phyloP scores from a whole-genome alignment of 306 rosid genomes.

The Glycine tomentella region DNA sequence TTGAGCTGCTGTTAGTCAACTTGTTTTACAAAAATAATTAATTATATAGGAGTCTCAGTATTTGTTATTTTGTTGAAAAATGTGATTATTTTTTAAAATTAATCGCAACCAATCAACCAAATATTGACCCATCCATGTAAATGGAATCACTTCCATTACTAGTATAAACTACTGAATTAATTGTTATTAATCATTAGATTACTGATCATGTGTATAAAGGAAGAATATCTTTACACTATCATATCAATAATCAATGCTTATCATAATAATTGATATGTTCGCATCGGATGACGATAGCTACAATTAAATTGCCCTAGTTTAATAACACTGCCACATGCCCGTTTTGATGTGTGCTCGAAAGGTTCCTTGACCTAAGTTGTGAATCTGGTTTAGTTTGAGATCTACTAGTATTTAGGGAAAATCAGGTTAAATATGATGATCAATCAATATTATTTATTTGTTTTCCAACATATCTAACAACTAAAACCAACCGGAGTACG shows the following conservation, averaged over 20 bases:
- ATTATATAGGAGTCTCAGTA: background rate
- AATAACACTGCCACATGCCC: background rate
- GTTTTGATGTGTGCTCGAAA: background rate
- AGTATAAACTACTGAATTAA: background rate
- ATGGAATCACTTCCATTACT: background rate
- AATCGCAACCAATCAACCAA: background rate
- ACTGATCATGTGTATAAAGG: background rate
- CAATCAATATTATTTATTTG: background rate
- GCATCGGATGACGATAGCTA: background rate
- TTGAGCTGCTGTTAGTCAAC: background rate
- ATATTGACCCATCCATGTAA: background rate
- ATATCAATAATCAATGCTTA: background rate
- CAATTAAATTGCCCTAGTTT: background rate
- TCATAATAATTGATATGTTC: background rate
- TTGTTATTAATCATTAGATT: conserved; percentile 2
- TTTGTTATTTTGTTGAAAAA: background rate
- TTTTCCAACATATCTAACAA: too few species aligned
- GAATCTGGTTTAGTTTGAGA: background rate
- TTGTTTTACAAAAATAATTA: background rate
- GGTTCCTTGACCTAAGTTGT: background rate
- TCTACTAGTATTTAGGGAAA: background rate
- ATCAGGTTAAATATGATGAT: background rate
- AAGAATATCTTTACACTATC: background rate
- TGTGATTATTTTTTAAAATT: background rate
- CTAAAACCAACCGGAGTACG: too few species aligned